Percentiles rank a stretch among this genome's conserved stretches.
These are phyloP conservation scores for Apophysomyces sp. DNA, from an alignment of 371 early-diverging fungal genomes.

Conservation along the genomic window DNA sequence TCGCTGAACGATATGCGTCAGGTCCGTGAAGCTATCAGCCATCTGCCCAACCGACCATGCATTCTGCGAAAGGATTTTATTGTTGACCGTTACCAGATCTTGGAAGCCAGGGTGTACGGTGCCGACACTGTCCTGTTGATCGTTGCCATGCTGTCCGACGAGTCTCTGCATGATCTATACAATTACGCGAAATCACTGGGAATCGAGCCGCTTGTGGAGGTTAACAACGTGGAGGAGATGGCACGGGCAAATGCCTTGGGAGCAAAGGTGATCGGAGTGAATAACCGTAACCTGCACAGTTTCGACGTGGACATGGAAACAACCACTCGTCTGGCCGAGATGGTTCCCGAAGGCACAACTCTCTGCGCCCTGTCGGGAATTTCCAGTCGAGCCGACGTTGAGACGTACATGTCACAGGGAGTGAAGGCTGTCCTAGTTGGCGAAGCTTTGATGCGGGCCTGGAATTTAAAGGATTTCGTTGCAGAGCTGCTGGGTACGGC, in stretches of 20 bases:
- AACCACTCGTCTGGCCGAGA: slow-evolving; percentile 73
- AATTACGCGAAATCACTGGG: slow-evolving; percentile 72
- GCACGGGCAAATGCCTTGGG: slow-evolving; percentile 77
- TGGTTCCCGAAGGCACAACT: slow-evolving; percentile 73
- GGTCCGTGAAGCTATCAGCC: slow-evolving; percentile 70
- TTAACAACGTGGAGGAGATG: slow-evolving; percentile 91
- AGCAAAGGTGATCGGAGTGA: slow-evolving; percentile 91
- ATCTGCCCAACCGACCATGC: slow-evolving; percentile 80
- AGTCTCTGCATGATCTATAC: slow-evolving; percentile 65
- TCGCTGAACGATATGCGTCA: slow-evolving; percentile 85
- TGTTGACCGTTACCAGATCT: slow-evolving; percentile 93
- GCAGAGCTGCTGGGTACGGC: slow-evolving; percentile 56
- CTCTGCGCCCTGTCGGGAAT: slow-evolving; percentile 93
- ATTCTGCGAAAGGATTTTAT: slow-evolving; percentile 96
- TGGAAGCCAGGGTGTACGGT: slow-evolving; percentile 88
- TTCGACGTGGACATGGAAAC: slow-evolving; percentile 92
- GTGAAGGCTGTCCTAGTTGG: slow-evolving; percentile 91
- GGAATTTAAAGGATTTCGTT: slow-evolving; percentile 75
- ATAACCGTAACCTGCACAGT: slow-evolving; percentile 95
- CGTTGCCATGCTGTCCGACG: slow-evolving; percentile 89
- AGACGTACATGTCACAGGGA: slow-evolving; percentile 70
- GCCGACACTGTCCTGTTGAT: slow-evolving; percentile 95
- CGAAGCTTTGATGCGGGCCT: slow-evolving; percentile 92
- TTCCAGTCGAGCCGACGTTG: slow-evolving; percentile 80
- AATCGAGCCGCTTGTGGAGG: slow-evolving; percentile 98